phyloP scores from a whole-genome alignment of 495 filamentous ascomycete species.

The Opeltia flavorubescens region DNA sequence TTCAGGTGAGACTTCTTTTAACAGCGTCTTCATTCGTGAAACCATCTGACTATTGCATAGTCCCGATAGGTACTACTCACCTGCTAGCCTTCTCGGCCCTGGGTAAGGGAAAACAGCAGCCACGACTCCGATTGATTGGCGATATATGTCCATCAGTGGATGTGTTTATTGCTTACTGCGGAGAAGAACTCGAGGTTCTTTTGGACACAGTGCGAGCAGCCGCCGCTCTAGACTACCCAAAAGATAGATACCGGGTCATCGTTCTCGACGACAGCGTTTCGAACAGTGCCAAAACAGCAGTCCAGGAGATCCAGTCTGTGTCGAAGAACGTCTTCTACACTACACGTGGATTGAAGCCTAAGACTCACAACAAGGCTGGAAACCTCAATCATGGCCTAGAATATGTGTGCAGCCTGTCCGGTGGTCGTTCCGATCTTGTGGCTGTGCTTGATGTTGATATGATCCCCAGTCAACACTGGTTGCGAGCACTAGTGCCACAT shows the following conservation, averaged over 20 bases:
- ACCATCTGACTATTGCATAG: not conserved
- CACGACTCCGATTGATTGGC: constrained; percentile 17
- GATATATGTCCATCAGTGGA: constrained; percentile 30
- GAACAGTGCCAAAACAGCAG: constrained; percentile 18
- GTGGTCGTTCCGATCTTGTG: constrained; percentile 21
- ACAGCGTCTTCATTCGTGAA: not conserved
- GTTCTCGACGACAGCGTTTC: constrained; percentile 37
- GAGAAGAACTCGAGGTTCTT: constrained; percentile 34
- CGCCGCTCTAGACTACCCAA: constrained; percentile 33
- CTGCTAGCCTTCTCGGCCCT: not conserved
- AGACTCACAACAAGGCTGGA: constrained; percentile 37
- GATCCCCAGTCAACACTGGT: constrained; percentile 34
- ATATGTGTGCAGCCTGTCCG: constrained; percentile 15
- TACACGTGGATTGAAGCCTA: constrained; percentile 26
- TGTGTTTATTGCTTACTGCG: constrained; percentile 33
- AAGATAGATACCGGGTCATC: constrained; percentile 29
- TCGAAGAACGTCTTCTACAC: constrained; percentile 34
- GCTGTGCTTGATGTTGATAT: constrained; percentile 28
- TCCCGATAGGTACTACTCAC: not conserved
- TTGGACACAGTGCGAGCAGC: constrained; percentile 37
- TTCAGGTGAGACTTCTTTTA: not conserved
- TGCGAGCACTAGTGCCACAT: constrained; percentile 36
- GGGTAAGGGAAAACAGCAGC: constrained; percentile 6
- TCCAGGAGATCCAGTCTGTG: constrained; percentile 14
- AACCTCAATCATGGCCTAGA: constrained; percentile 38